These are phyloP conservation scores for Coniella lustricola DNA, from an alignment of 2,329 filamentous ascomycete species.

Conservation along the genomic window DNA sequence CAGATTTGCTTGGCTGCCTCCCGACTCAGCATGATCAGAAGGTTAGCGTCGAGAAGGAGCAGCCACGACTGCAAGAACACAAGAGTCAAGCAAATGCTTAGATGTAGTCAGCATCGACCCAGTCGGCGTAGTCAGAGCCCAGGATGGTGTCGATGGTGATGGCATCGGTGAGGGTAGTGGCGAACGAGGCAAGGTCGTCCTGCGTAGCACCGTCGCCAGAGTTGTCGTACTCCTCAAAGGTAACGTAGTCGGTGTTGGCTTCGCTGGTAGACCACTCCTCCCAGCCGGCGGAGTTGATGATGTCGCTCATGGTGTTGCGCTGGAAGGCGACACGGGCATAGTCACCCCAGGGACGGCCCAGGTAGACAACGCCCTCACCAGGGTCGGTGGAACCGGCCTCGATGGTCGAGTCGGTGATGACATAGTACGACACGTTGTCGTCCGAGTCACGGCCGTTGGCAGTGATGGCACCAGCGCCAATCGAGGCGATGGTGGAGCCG, in stretches of 20 bases:
- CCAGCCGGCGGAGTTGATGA: conserved; percentile 49
- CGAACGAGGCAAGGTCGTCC: conserved; percentile 40
- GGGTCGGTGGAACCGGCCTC: conserved; percentile 32
- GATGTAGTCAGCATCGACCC: conserved; percentile 14
- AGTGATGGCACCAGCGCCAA: conserved; percentile 39
- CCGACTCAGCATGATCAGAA: too few relatives aligned
- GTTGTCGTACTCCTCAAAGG: conserved; percentile 47
- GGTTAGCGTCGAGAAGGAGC: too few relatives aligned
- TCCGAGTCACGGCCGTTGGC: conserved; percentile 33
- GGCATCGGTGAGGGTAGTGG: conserved; percentile 26
- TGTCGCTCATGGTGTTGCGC: conserved; percentile 33
- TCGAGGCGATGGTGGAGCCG: conserved; percentile 38
- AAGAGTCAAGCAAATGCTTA: too few relatives aligned
- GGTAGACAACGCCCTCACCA: conserved; percentile 35
- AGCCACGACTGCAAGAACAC: too few relatives aligned
- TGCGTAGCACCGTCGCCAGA: conserved; percentile 39
- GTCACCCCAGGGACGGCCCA: conserved; percentile 46
- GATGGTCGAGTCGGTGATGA: conserved; percentile 46
- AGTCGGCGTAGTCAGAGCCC: conserved; percentile 10
- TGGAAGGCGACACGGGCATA: conserved; percentile 45
- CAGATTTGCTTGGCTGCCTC: too few relatives aligned
- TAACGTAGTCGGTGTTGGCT: conserved; percentile 40
- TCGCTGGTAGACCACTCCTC: conserved; percentile 37
- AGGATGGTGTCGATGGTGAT: conserved; percentile 28
- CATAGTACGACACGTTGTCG: conserved; percentile 40